Conservation (phyloP, 2,329 filamentous ascomycete species). For the Pseudogymnoascus verrucosus region DNA sequence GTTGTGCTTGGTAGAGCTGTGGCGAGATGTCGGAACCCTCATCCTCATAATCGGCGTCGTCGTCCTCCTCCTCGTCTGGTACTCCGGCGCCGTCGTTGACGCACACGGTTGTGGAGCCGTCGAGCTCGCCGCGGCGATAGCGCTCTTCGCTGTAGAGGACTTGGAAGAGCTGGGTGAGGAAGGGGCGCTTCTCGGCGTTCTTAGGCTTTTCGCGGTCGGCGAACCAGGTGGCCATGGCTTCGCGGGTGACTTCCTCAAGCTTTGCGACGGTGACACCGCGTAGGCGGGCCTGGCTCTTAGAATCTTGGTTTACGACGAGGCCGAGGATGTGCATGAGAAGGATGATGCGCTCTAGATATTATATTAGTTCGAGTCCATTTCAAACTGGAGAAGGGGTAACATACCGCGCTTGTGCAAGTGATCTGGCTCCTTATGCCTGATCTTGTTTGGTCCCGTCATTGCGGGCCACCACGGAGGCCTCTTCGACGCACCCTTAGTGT, state of each 20-base stretch:
- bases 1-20: no score
- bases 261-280: constrained; percentile 37
- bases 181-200: constrained; percentile 48
- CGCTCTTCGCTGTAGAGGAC: constrained; percentile 50
- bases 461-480: constrained; percentile 60
- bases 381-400: no score
- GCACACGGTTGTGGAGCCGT: background rate
- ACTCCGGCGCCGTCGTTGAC: no score
- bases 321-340: constrained; percentile 53
- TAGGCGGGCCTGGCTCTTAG: constrained; percentile 35
- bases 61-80: no score
- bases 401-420: constrained; percentile 60
- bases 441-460: constrained; percentile 46
- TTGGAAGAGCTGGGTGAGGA: constrained; percentile 53
- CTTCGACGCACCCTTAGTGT: constrained; percentile 55
- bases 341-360: constrained; percentile 52
- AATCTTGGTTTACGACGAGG: constrained; percentile 39
- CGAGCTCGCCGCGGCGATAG: constrained; percentile 46
- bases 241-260: constrained; percentile 50
- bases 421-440: constrained; percentile 65
- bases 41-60: no score
- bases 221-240: constrained; percentile 52
- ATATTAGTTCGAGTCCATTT: no score
- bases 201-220: constrained; percentile 44
- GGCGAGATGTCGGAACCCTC: no score